Evolutionary conservation across 106 monocot genomes (phyloP), one percentile per base, ranked within the genome.

Genomic region (Iris macrosiphon): DNA sequence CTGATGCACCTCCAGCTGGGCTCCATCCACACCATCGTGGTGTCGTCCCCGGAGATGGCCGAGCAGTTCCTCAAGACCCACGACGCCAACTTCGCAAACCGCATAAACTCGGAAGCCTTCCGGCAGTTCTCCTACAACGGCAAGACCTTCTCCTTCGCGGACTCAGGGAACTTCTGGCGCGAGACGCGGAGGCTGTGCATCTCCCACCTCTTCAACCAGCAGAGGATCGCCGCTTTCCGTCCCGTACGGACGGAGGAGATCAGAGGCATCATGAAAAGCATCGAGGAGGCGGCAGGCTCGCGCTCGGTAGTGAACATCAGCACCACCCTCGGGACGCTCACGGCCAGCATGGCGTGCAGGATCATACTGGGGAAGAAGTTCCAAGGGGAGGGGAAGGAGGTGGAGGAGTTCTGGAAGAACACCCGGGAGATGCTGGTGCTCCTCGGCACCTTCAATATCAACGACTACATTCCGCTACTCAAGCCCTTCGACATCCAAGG

Each of bases 1-100:
- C 31, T 67, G 1, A 35, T 67, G 47, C 66, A 67, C 57, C 45
- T 67, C 22, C 56, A 67, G 14, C 67, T 67, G 8, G 67, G 57
- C 9, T 47, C 56, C 20, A 48, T 67, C 47, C 15, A 55, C 0
- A 26, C 57, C 0, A 16, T 67, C 16, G 57, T 67, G 7, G 53
- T 67, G 25, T 28, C 67, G 0, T 67, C 48, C 19, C 45, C 55
- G 9, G 31, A 57, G 22, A 30, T 66, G 2, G 57, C 66, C 32
- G 31, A 15, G n/a, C 56, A 66, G 8, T 34, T 55, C 57, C 37
- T 57, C 57, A 57, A 49, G 30, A 49, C 55, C 37, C 55, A 65
- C 1, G 65, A 65, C 11, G 31, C 45, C 23, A 65, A 40, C 52
- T 52, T 65, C 16, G 65, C 65, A 29, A 29, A 27, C 1, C 22